Evolutionary conservation across 352 stramenopile genomes (phyloP).

Genomic region (Phytophthora megakarya): DNA sequence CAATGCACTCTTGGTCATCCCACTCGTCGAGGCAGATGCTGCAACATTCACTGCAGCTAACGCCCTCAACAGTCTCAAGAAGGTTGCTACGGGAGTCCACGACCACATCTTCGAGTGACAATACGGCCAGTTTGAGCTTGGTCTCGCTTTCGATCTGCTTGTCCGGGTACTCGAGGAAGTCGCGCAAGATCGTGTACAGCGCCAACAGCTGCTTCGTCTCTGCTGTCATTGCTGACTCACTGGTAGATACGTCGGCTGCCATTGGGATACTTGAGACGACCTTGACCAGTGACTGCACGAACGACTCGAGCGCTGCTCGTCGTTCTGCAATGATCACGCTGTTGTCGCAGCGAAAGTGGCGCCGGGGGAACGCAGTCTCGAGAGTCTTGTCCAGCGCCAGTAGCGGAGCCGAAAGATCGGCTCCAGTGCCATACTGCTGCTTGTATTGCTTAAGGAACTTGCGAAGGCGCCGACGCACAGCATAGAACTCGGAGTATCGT

Average conservation of each 20-base stretch:
- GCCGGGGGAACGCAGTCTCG: constrained; percentile 62
- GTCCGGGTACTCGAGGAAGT: constrained; percentile 86
- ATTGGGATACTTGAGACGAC: constrained; percentile 80
- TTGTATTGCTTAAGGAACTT: constrained; percentile 78
- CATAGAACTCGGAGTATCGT: constrained; percentile 88
- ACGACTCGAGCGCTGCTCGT: constrained; percentile 67
- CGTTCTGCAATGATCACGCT: constrained; percentile 75
- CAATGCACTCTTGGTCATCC: constrained; percentile 79
- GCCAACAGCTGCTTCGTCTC: constrained; percentile 53
- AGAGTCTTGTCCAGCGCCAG: constrained; percentile 61
- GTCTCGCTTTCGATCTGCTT: constrained; percentile 87
- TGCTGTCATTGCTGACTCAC: constrained; percentile 9
- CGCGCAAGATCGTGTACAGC: constrained; percentile 75
- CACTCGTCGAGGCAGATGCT: constrained; percentile 86
- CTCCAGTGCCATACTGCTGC: constrained; percentile 22
- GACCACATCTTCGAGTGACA: constrained; percentile 85
- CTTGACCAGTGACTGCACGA: constrained; percentile 85
- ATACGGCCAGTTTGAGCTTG: constrained; percentile 80
- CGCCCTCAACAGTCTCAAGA: constrained; percentile 45
- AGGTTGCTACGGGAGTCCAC: constrained; percentile 75
- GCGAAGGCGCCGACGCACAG: constrained; percentile 59
- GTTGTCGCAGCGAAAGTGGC: constrained; percentile 77
- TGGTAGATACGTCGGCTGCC: constrained; percentile 22
- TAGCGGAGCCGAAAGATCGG: constrained; percentile 24
- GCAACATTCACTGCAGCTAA: constrained; percentile 72